Conservation (phyloP, 1,139 yeast genomes). For the Candida labiduridarum region DNA sequence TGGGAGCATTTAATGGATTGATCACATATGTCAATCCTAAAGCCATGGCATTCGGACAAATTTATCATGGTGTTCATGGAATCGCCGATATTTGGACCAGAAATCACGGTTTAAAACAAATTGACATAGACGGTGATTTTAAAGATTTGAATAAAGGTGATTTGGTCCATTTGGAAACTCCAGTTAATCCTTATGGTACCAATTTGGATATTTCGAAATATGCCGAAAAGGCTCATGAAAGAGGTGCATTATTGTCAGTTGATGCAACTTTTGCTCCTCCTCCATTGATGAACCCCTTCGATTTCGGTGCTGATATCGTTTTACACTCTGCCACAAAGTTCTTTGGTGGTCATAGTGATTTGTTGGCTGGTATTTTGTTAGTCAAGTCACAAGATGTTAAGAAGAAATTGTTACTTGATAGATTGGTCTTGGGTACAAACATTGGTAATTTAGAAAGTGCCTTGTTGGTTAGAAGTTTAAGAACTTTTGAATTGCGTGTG, state of each 20-base stretch:
- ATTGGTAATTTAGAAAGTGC: slow-evolving; percentile 78
- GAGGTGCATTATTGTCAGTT: slow-evolving; percentile 68
- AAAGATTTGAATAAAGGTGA: slow-evolving; percentile 64
- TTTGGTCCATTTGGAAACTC: slow-evolving; percentile 81
- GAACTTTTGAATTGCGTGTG: slow-evolving; percentile 77
- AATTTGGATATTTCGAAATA: slow-evolving; percentile 63
- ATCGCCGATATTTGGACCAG: slow-evolving; percentile 65
- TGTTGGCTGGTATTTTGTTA: slow-evolving; percentile 77
- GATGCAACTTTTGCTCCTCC: slow-evolving; percentile 96
- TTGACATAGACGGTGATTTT: slow-evolving; percentile 51
- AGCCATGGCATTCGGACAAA: slow-evolving; percentile 71
- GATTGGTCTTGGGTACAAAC: slow-evolving; percentile 74
- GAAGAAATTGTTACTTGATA: slow-evolving; percentile 53
- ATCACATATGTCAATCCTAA: slow-evolving; percentile 75
- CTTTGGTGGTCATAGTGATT: slow-evolving; percentile 93
- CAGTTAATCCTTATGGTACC: slow-evolving; percentile 82
- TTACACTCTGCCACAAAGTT: slow-evolving; percentile 92
- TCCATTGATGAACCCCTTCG: slow-evolving; percentile 80
- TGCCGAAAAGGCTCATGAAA: slow-evolving; percentile 67
- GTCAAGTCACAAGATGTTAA: slow-evolving; percentile 56
- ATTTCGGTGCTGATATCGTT: slow-evolving; percentile 78
- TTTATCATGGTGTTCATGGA: slow-evolving; percentile 84
- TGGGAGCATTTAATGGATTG: slow-evolving; percentile 79
- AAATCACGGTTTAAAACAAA: slow-evolving; percentile 57
- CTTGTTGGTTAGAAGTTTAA: slow-evolving; percentile 72